Evolutionary conservation across 768 basidiomycete species (phyloP).

Genomic region (Boletus rex-veris): DNA sequence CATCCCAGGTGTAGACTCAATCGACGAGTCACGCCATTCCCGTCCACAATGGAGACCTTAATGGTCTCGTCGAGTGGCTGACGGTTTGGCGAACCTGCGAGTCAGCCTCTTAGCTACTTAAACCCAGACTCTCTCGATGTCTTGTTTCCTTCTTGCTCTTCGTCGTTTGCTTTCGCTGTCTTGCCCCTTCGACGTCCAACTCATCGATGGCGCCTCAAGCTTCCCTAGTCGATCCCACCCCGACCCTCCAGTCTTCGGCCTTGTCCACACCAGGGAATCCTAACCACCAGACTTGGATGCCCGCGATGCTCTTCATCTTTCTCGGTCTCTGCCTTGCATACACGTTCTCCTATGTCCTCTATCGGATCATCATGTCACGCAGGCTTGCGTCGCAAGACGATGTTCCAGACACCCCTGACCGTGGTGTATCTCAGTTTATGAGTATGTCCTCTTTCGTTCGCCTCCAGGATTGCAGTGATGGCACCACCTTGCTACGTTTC

Average conservation of each 20-base stretch:
- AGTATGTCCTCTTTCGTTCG: conserved; percentile 11
- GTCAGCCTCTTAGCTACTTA: conserved; percentile 25
- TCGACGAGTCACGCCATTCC: no score
- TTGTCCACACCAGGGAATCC: neutral
- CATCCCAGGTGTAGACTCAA: no score
- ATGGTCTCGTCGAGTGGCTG: no score
- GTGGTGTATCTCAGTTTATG: conserved; percentile 27
- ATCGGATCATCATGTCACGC: conserved; percentile 22
- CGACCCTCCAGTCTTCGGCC: conserved; percentile 2
- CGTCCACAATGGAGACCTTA: no score
- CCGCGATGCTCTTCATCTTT: conserved; percentile 19
- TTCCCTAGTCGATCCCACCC: neutral
- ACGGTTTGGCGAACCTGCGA: no score
- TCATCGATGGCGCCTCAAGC: conserved; percentile 25
- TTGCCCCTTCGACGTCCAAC: neutral
- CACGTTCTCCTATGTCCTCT: conserved; percentile 26
- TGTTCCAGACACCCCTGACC: conserved; percentile 21
- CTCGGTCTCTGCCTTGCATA: conserved; percentile 27
- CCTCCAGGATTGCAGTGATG: neutral
- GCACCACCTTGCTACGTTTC: neutral
- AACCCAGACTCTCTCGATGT: neutral
- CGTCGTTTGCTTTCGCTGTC: conserved; percentile 9
- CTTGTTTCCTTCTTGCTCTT: conserved; percentile 10
- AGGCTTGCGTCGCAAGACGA: conserved; percentile 10
- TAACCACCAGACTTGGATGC: conserved; percentile 4